Conservation (phyloP, 306 rosid species). For the Pterocarpus santalinus region DNA sequence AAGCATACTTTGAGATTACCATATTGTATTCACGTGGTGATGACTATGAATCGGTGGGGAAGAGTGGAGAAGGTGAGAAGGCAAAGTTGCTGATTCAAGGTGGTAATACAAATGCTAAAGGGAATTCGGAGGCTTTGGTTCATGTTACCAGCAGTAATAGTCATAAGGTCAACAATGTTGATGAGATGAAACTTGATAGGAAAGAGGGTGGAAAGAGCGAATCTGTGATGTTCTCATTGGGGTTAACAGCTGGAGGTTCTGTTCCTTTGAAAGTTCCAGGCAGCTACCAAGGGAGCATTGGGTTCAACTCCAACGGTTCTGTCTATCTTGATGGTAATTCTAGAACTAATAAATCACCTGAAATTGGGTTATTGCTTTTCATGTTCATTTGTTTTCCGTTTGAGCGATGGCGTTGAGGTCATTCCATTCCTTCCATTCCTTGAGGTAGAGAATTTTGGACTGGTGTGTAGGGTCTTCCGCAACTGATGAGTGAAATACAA, state of each 20-base stretch:
- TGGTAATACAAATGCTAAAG: conserved; percentile 54
- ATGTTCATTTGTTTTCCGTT: conserved; percentile 6
- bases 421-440: background rate
- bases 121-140: conserved; percentile 69
- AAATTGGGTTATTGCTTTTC: conserved; percentile 17
- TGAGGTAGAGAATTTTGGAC: conserved; percentile 22
- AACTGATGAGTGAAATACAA: background rate
- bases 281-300: conserved; percentile 85
- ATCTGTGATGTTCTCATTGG: conserved; percentile 67
- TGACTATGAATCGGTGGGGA: conserved; percentile 55
- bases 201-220: conserved; percentile 59
- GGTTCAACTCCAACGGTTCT: conserved; percentile 92
- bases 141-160: conserved; percentile 57
- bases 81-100: conserved; percentile 73
- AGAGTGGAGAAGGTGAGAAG: conserved; percentile 75
- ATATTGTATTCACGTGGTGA: conserved; percentile 56
- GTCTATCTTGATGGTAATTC: conserved; percentile 85
- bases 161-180: conserved; percentile 58
- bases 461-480: conserved; percentile 10
- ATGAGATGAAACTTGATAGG: conserved; percentile 63
- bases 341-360: background rate
- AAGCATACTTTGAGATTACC: conserved; percentile 90
- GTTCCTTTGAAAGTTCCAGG: conserved; percentile 80
- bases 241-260: conserved; percentile 70
- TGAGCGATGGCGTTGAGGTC: background rate